Conservation (phyloP, 2,329 filamentous ascomycete species). For the Epichloe sylvatica region DNA sequence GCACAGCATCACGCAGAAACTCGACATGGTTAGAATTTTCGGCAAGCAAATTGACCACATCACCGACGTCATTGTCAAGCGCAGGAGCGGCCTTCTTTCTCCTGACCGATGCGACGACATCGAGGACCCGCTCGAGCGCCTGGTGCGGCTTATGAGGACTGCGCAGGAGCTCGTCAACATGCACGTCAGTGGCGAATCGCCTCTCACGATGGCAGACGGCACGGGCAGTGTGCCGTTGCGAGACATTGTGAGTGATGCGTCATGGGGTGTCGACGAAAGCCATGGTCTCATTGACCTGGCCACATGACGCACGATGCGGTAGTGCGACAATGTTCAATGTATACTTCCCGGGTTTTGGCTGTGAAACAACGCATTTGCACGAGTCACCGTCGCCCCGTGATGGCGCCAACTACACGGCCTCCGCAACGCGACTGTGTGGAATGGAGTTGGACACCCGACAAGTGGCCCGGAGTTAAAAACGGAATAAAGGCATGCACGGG, state of each 20-base stretch:
- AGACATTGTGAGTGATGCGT: slow-evolving; percentile 6
- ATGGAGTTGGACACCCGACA: neutral
- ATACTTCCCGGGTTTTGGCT: neutral
- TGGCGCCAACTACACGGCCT: neutral
- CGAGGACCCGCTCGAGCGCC: slow-evolving; percentile 20
- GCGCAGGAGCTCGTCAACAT: slow-evolving; percentile 18
- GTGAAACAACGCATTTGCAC: neutral
- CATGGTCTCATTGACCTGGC: slow-evolving; percentile 2
- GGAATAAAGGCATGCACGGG: neutral
- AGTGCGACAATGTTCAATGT: neutral
- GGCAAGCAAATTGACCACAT: slow-evolving; percentile 18
- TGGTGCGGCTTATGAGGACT: slow-evolving; percentile 18
- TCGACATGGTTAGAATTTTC: slow-evolving; percentile 13
- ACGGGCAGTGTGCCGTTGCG: slow-evolving; percentile 10
- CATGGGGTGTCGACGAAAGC: slow-evolving; percentile 4
- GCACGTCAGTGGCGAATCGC: slow-evolving; percentile 14
- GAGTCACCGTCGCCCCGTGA: too few relatives aligned
- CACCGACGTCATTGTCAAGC: slow-evolving; percentile 15
- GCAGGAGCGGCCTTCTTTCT: slow-evolving; percentile 14
- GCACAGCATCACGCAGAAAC: slow-evolving; percentile 20
- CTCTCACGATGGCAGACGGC: slow-evolving; percentile 11
- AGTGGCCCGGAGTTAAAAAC: neutral
- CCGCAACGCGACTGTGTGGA: neutral
- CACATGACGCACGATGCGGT: neutral
- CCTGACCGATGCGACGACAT: slow-evolving; percentile 4